phyloP scores from a whole-genome alignment of 805 yeast genomes.

The Candida ipomoeae region DNA sequence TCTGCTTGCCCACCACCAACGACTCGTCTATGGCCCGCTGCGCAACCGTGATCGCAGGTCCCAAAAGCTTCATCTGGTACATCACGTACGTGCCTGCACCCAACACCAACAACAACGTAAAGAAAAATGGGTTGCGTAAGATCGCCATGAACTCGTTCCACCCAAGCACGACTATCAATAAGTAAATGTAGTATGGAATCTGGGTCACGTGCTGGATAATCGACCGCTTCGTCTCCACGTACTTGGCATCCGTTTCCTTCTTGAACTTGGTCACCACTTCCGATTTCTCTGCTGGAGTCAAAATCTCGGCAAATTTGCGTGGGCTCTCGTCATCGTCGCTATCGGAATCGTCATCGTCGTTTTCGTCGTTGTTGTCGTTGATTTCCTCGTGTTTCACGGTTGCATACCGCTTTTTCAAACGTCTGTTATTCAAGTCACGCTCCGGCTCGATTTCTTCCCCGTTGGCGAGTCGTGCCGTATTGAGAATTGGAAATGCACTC shows the following conservation, averaged over 20 bases:
- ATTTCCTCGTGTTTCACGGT: constrained; percentile 37
- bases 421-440: constrained; percentile 37
- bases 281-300: constrained; percentile 54
- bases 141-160: constrained; percentile 95
- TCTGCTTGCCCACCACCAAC: constrained; percentile 52
- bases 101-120: constrained; percentile 54
- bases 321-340: constrained; percentile 17
- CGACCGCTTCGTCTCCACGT: constrained; percentile 84
- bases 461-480: constrained; percentile 49
- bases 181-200: constrained; percentile 80
- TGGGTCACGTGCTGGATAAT: constrained; percentile 71
- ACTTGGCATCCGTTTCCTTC: constrained; percentile 72
- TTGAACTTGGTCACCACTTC: constrained; percentile 57
- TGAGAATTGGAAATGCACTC: constrained; percentile 53
- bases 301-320: constrained; percentile 52
- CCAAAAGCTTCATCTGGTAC: constrained; percentile 67
- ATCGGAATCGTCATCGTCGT: constrained; percentile 16
- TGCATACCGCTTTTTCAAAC: constrained; percentile 19
- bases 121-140: constrained; percentile 78
- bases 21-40: constrained; percentile 57
- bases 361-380: constrained; percentile 19
- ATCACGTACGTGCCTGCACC: constrained; percentile 64
- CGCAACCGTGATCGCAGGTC: constrained; percentile 63
- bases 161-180: constrained; percentile 70
- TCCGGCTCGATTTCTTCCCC: constrained; percentile 61